Percentiles rank a stretch among this genome's conserved stretches.
These are phyloP conservation scores for Fraxinus cuspidata DNA, from an alignment of 257 asterid genomes.

Conservation along the genomic window DNA sequence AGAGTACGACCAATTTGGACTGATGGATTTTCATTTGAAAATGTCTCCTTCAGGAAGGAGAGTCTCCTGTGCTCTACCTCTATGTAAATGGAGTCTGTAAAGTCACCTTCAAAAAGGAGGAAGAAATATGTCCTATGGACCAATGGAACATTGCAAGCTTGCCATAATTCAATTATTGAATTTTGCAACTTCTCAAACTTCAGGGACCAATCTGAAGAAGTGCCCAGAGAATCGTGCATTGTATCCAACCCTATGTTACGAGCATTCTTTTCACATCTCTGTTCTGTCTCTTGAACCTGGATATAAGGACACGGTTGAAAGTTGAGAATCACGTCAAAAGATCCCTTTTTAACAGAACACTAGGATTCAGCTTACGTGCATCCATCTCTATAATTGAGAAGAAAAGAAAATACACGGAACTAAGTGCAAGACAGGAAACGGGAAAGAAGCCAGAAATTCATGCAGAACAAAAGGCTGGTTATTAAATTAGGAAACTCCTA, in stretches of 20 bases:
- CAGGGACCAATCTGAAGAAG: conserved; percentile 44
- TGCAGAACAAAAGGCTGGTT: not conserved
- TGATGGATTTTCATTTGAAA: conserved; percentile 39
- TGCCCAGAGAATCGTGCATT: conserved; percentile 30
- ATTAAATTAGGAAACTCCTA: conserved; percentile 15
- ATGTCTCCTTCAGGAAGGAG: conserved; percentile 44
- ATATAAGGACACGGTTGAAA: not conserved
- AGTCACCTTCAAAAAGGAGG: conserved; percentile 53
- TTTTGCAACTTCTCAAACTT: conserved; percentile 43
- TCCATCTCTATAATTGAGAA: not conserved
- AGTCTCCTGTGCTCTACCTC: conserved; percentile 57
- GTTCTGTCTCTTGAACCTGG: conserved; percentile 33
- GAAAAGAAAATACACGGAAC: too few species aligned
- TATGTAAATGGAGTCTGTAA: conserved; percentile 51
- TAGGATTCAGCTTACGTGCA: not conserved
- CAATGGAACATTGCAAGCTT: conserved; percentile 49
- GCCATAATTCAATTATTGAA: conserved; percentile 49
- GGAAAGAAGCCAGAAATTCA: conserved; percentile 5
- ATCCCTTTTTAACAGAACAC: not conserved
- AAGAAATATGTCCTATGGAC: conserved; percentile 57
- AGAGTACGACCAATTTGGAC: conserved; percentile 41
- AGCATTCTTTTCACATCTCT: conserved; percentile 28
- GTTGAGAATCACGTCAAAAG: not conserved
- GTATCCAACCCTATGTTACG: conserved; percentile 42
- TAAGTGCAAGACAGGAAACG: not conserved